Base-by-base conservation (phyloP, 140 eudicot genomes). In the Cichorium intybus region DNA sequence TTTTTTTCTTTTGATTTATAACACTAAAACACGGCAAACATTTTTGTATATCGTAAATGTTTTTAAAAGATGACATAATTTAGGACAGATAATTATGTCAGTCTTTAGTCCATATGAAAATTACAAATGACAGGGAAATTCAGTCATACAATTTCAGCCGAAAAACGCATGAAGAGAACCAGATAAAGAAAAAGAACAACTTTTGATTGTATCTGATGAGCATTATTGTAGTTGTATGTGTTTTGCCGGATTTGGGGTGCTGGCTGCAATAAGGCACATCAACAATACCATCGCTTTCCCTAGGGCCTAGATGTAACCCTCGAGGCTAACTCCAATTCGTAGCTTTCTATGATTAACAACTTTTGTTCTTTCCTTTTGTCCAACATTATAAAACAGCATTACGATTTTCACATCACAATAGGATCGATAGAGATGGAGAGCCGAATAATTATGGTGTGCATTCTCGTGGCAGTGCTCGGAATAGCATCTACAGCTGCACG, bases 401-500 rank as follows among this genome's bases (percentile, higher is more conserved):
- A 4, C 43, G 23, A n/a, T 56, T 56, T n/a, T n/a, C n/a, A n/a
- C n/a, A n/a, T n/a, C 33, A 37, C 45, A 37, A 11, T 37, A 37
- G 2, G 45, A 37, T 5, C 45, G n/a, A n/a, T n/a, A 20, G 10
- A 29, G 11, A 64, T 72, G 77, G 77, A 54, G 21, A n/a, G 77
- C 35, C 54, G 37, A 62, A 62, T 24, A 34, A 24, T 53, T 37
- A n/a, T 17, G 3, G 61, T 52, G 9, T 72, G 64, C 16, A 17
- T 56, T 20, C 22, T 71, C 22, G 47, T 24, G 5, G 35, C 37
- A 4, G 23, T 51, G 15, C 56, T 62, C 57, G 70, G 70, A 14
- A 16, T 62, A 72, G 68, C 53, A 53, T 71, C 71, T 21, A 71
- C 70, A 0, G 37, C 39, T 24, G 39, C 71, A 11, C 71, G 77